Evolutionary conservation across 768 basidiomycete species (phyloP), one percentile per base, ranked within the genome.

Genomic region (Boletus rufocinnamomeus): DNA sequence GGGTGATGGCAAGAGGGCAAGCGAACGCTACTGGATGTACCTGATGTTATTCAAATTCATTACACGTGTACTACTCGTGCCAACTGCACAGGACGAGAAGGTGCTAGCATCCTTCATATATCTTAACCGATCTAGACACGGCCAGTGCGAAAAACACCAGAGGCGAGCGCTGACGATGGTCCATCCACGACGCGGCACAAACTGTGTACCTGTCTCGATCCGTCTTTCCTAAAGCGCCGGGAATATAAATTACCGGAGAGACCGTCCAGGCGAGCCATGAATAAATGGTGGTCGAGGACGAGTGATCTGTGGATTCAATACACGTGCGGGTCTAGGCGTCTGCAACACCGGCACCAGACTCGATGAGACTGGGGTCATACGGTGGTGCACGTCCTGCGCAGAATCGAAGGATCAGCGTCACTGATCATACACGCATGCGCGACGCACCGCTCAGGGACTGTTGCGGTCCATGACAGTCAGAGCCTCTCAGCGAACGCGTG

Each of bases 171-270:
- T 19, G 50, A 21, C 17, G 10, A 50, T 6, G 10, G 35, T 50
- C 50, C 34, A 25, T 52, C 34, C n/a, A 28, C 32, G 35, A 23
- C 6, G 27, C 3, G 32, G 7, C 7, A 52, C 30, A 32, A 11
- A 19, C 21, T 17, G 45, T 23, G 47, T 23, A 27, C 53, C 34
- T 27, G 35, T 37, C 17, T 8, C 6, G 25, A 50, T 27, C 11
- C 34, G 34, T 27, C 17, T 19, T 37, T 37, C 50, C 34, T 8
- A 19, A 28, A 13, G n/a, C 5, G 28, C 41, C 61, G 51, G 46
- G 38, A 43, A 52, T 48, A 65, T 64, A 64, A 65, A 37, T 64
- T 65, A 64, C 59, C 54, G 32, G 52, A 38, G 48, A 44, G 16
- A 48, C 35, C 27, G 28, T 51, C 37, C 35, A 37, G 34, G 17